A percentile compares a stretch with the other conserved stretches of the same genome.
Conservation (phyloP, 441 rosid genomes). For the Populus hybrid region DNA sequence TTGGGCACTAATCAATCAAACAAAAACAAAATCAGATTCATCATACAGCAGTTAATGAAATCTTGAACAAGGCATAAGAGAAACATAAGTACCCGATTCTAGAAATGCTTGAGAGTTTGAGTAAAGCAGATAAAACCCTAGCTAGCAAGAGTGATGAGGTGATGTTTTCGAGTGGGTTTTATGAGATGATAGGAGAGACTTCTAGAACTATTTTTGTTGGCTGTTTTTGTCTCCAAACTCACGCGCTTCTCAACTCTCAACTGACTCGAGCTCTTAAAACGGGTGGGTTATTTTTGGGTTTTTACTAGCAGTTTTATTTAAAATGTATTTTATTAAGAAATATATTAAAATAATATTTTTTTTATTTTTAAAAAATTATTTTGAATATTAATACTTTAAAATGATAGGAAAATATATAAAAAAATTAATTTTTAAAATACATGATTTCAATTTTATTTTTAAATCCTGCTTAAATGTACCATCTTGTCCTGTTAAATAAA, state of each 20-base stretch:
- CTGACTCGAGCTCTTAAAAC: background rate
- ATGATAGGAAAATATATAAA: no score
- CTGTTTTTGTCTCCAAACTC: background rate
- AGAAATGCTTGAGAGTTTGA: background rate
- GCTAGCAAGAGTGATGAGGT: background rate
- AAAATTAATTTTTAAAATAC: no score
- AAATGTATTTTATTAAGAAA: no score
- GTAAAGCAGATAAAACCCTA: constrained; percentile 11
- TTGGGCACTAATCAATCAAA: background rate
- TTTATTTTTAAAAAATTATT: no score
- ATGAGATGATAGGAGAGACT: constrained; percentile 29
- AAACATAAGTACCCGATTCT: background rate
- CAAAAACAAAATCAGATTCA: background rate
- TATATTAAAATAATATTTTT: no score
- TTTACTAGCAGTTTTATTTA: no score
- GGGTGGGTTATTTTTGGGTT: no score
- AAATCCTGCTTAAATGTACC: no score
- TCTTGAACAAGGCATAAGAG: background rate
- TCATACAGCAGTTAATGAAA: background rate
- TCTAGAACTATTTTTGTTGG: constrained; percentile 28
- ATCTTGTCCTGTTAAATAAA: no score
- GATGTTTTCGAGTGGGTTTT: constrained; percentile 2
- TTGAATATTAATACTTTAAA: no score
- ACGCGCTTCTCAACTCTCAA: constrained; percentile 11
- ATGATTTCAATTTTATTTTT: no score